These are phyloP conservation scores for Aspergillus sp. DNA, from an alignment of 2,329 filamentous ascomycete species.

Conservation along the genomic window DNA sequence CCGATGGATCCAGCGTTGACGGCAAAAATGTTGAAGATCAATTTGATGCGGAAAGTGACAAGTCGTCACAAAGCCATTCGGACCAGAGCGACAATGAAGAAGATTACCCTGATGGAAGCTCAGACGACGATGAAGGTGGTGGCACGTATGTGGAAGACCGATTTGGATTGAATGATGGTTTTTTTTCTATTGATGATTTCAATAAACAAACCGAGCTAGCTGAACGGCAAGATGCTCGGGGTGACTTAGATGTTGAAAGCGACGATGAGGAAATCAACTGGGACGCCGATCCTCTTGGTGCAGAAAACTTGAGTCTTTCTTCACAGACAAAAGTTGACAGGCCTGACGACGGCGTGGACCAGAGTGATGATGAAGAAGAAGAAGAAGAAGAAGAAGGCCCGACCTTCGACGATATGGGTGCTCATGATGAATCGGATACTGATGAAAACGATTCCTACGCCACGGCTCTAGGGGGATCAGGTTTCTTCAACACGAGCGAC, in stretches of 20 bases:
- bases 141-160: slow-evolving; percentile 69
- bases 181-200: slow-evolving; percentile 97
- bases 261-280: slow-evolving; percentile 85
- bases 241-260: slow-evolving; percentile 70
- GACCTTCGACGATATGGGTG: slow-evolving; percentile 77
- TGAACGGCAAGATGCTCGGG: slow-evolving; percentile 78
- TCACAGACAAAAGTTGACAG: slow-evolving; percentile 1
- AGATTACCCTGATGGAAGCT: slow-evolving; percentile 21
- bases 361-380: slow-evolving; percentile 65
- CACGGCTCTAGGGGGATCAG: slow-evolving; percentile 59
- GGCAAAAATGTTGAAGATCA: slow-evolving; percentile 15
- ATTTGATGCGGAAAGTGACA: not conserved
- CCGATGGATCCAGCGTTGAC: slow-evolving; percentile 13
- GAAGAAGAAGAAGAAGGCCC: slow-evolving; percentile 56
- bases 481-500: slow-evolving; percentile 75
- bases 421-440: slow-evolving; percentile 64
- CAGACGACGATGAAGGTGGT: slow-evolving; percentile 29
- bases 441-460: slow-evolving; percentile 59
- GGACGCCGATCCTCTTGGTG: slow-evolving; percentile 70
- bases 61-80: slow-evolving; percentile 8
- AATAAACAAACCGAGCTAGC: slow-evolving; percentile 90
- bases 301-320: slow-evolving; percentile 19
- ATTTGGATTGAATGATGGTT: slow-evolving; percentile 89
- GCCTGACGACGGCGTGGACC: slow-evolving; percentile 53
- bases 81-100: slow-evolving; percentile 19